Conservation (phyloP, 2,329 filamentous ascomycete species). For the Penicillium sp. region DNA sequence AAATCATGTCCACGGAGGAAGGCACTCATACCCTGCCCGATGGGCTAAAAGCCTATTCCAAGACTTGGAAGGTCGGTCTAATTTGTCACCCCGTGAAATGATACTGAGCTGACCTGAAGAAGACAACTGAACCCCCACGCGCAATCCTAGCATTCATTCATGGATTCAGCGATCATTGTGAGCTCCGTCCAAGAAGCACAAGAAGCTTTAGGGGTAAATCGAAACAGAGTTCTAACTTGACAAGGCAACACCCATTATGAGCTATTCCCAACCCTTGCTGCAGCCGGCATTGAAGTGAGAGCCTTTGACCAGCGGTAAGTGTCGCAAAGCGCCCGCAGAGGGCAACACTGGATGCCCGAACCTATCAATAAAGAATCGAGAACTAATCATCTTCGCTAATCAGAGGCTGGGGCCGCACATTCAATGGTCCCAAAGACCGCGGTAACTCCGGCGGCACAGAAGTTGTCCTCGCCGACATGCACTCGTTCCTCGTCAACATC, state of each 20-base stretch:
- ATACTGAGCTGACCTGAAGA: slow-evolving; percentile 2
- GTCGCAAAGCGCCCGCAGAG: not conserved
- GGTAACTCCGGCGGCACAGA: slow-evolving; percentile 76
- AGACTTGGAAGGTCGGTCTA: slow-evolving; percentile 62
- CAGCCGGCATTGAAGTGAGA: slow-evolving; percentile 73
- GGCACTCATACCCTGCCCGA: slow-evolving; percentile 57
- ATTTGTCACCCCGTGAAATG: not conserved
- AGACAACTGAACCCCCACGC: slow-evolving; percentile 43
- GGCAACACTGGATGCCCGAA: not conserved
- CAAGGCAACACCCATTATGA: slow-evolving; percentile 73
- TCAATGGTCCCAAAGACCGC: slow-evolving; percentile 62
- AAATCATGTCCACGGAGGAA: slow-evolving; percentile 52
- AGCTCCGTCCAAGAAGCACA: slow-evolving; percentile 10
- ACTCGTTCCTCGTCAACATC: slow-evolving; percentile 70
- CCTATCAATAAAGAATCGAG: no score
- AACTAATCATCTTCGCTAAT: not conserved
- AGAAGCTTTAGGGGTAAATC: not conserved
- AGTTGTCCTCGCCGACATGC: slow-evolving; percentile 76
- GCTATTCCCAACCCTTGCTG: slow-evolving; percentile 72
- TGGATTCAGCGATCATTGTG: slow-evolving; percentile 83
- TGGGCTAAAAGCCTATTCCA: slow-evolving; percentile 62
- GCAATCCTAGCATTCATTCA: slow-evolving; percentile 84
- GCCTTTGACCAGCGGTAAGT: slow-evolving; percentile 74
- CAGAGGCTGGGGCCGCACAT: slow-evolving; percentile 80
- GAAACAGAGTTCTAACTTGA: not conserved